Evolutionary conservation across 306 rosid genomes (phyloP), one percentile per base, ranked within the genome.

Genomic region (Prinsepia uniflora): DNA sequence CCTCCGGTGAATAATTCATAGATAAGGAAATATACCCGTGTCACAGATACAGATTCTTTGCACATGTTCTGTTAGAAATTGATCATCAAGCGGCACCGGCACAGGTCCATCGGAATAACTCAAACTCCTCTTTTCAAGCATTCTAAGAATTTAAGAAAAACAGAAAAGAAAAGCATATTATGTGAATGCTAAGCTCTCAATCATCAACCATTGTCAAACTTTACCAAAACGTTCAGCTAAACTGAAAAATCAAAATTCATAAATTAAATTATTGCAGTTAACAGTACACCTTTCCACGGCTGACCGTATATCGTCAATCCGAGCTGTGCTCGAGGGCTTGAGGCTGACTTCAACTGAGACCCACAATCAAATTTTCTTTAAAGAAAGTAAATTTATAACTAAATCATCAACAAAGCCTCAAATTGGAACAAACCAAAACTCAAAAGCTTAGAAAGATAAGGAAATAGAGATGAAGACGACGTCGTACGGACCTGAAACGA

Each of bases 101-200:
- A 90, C 84, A 7, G 88, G 91, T 73, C 98, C 98, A 60, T 84
- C 95, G 72, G 34, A 67, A 74, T 94, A 94, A 88, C 96, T 94
- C 81, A 94, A 79, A 82, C 89, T 88, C 85, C 98, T 87, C 73
- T 90, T 89, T 73, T 91, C 98, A 63, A 94, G 95, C 97, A 94
- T 90, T 83, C 98, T 94, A 69, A 63, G 75, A 61, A 83, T 40
- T 54, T n/a, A 2, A 55, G 34, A 24, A 75, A 20, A 44, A 55
- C 10, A 6, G 12, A 22, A 70, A 14, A 1, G 50, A 7, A 34
- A 66, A 68, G 10, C 60, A 68, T 3, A 14, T 17, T 11, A 52
- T 19, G n/a, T 36, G 6, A 68, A 52, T 53, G 48, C 19, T 5
- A 36, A 39, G 5, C 60, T 15, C 58, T 30, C 30, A 24, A 24